A percentile compares a stretch with the other conserved stretches of the same genome.
These are phyloP conservation scores for Hepatocystis sp. DNA, from an alignment of 169 alveolate species.

Conservation along the genomic window DNA sequence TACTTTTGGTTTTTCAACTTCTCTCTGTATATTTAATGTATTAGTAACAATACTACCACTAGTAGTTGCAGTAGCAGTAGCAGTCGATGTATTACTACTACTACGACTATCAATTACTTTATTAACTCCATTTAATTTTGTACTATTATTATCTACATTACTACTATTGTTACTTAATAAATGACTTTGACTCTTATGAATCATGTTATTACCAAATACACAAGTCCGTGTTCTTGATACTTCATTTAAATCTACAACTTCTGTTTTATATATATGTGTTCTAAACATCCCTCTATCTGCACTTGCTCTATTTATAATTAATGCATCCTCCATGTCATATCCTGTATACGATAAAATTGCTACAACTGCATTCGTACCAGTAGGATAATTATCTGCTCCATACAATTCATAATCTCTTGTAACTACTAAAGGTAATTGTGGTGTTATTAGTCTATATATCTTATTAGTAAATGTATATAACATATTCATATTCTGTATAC, in stretches of 20 bases:
- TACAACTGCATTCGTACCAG: conserved; percentile 99
- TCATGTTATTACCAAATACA: conserved; percentile 68
- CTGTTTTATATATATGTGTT: conserved; percentile 97
- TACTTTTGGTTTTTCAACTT: too few species aligned
- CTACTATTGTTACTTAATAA: background rate
- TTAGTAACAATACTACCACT: too few species aligned
- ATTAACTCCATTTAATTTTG: background rate
- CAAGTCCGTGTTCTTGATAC: conserved; percentile 34
- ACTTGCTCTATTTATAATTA: conserved; percentile 98
- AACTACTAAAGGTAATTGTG: conserved; percentile 98
- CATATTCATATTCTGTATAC: conserved; percentile 97
- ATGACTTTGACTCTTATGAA: conserved; percentile 18
- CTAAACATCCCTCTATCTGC: conserved; percentile 99
- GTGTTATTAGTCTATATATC: conserved; percentile 93
- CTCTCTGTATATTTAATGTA: conserved; percentile 27
- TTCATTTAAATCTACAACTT: conserved; percentile 84
- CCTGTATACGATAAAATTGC: conserved; percentile 99
- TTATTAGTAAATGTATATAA: conserved; percentile 97
- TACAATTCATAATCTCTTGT: conserved; percentile 94
- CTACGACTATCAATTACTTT: background rate
- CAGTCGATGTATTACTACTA: conserved; percentile 4
- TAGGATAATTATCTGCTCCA: conserved; percentile 97
- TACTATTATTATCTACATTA: background rate
- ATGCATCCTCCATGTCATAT: conserved; percentile 99
- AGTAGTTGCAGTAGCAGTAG: background rate